Evolutionary conservation across 768 basidiomycete species (phyloP).

Genomic region (Leccinellum albellum): DNA sequence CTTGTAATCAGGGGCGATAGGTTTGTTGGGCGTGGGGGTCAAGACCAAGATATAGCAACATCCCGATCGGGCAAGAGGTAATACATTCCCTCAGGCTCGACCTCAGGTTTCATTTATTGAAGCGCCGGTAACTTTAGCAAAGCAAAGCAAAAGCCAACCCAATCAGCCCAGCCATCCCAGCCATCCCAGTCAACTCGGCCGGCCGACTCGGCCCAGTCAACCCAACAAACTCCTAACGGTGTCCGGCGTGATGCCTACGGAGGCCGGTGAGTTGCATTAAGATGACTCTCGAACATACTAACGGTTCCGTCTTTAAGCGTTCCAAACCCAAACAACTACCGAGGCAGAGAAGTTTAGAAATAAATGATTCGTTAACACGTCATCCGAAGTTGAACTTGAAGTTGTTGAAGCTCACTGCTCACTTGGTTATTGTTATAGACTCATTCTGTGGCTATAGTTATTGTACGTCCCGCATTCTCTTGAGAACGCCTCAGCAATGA

Average conservation of each 20-base stretch:
- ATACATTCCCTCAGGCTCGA: neutral
- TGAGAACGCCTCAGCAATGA: too few species aligned
- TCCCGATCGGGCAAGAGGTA: neutral
- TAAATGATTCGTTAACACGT: neutral
- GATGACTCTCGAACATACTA: neutral
- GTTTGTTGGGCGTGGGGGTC: conserved; percentile 6
- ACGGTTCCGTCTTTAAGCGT: neutral
- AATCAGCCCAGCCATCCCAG: too few species aligned
- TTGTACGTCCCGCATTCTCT: neutral
- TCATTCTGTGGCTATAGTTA: neutral
- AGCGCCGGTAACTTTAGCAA: too few species aligned
- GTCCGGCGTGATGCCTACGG: too few species aligned
- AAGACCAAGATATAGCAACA: accelerated
- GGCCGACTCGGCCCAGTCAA: too few species aligned
- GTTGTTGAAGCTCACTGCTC: too few species aligned
- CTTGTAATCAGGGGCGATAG: neutral
- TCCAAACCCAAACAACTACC: neutral
- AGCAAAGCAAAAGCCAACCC: too few species aligned
- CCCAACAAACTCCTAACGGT: too few species aligned
- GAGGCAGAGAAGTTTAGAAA: neutral
- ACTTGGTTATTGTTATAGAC: neutral
- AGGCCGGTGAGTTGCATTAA: too few species aligned
- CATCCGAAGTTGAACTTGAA: too few species aligned
- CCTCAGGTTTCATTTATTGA: neutral
- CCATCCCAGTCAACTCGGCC: too few species aligned